phyloP scores from a whole-genome alignment of 306 rosid genomes.

The Dryas octopetala region DNA sequence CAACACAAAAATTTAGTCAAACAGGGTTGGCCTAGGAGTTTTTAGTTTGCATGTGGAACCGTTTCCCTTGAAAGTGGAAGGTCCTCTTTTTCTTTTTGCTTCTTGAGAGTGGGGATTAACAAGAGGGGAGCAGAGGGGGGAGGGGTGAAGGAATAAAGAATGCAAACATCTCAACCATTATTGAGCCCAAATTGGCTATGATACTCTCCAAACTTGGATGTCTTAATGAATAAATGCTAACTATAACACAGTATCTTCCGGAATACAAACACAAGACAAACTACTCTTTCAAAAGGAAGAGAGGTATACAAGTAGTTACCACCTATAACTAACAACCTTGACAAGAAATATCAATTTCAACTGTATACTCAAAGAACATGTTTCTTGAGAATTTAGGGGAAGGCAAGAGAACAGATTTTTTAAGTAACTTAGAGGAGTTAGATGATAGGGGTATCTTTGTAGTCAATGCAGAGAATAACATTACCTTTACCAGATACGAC shows the following conservation, averaged over 20 bases:
- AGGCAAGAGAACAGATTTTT: background rate
- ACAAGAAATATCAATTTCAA: background rate
- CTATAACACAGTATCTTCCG: background rate
- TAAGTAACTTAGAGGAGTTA: background rate
- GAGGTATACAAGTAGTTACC: background rate
- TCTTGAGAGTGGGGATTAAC: background rate
- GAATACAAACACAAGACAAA: background rate
- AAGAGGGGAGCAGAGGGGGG: background rate
- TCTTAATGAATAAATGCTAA: background rate
- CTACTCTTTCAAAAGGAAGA: background rate
- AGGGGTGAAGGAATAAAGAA: background rate
- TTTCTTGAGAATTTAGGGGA: background rate
- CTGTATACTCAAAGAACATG: background rate
- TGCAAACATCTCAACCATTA: background rate
- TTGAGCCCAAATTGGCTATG: background rate
- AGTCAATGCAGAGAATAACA: background rate
- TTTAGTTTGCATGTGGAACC: background rate
- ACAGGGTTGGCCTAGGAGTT: background rate
- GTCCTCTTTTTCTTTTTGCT: background rate
- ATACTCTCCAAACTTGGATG: background rate
- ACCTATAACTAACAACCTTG: background rate
- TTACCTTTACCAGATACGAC: conserved; percentile 92
- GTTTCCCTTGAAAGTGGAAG: background rate
- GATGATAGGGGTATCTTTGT: background rate
- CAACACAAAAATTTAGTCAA: background rate